Evolutionary conservation across 2,329 filamentous ascomycete species (phyloP).

Genomic region (Colletotrichum lentis): DNA sequence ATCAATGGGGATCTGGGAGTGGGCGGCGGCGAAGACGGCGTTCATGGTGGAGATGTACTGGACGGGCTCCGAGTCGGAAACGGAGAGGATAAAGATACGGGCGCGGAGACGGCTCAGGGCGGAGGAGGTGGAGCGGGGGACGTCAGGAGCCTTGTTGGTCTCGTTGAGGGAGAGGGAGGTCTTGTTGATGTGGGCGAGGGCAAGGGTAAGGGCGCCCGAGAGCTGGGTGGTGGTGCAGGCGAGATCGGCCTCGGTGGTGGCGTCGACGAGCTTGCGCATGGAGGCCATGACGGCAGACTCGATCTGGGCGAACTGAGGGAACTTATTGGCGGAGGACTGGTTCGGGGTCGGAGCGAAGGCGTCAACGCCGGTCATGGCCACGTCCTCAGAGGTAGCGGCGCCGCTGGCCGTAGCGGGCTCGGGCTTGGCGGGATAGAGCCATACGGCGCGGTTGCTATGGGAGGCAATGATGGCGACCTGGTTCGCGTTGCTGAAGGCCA

Average conservation of each 20-base stretch:
- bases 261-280: constrained; percentile 74
- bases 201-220: constrained; percentile 88
- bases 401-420: constrained; percentile 38
- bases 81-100: constrained; percentile 88
- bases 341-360: constrained; percentile 46
- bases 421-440: constrained; percentile 78
- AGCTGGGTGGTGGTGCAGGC: constrained; percentile 84
- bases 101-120: constrained; percentile 67
- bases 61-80: constrained; percentile 83
- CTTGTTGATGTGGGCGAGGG: constrained; percentile 90
- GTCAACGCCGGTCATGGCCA: constrained; percentile 64
- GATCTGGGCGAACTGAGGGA: constrained; percentile 87
- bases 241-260: constrained; percentile 72
- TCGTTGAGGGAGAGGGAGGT: constrained; percentile 71
- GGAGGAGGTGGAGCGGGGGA: constrained; percentile 46
- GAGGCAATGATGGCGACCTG: constrained; percentile 91
- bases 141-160: constrained; percentile 57
- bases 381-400: constrained; percentile 57
- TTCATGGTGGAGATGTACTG: constrained; percentile 99
- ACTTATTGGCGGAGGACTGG: constrained; percentile 78
- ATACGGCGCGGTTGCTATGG: constrained; percentile 84
- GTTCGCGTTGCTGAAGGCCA: constrained; percentile 93
- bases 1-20: constrained; percentile 88
- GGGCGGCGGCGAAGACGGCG: constrained; percentile 92
- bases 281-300: constrained; percentile 81